Evolutionary conservation across 192 early-diverging fungal species (phyloP), one percentile per base, ranked within the genome.

Genomic region (Coemansia sp.): DNA sequence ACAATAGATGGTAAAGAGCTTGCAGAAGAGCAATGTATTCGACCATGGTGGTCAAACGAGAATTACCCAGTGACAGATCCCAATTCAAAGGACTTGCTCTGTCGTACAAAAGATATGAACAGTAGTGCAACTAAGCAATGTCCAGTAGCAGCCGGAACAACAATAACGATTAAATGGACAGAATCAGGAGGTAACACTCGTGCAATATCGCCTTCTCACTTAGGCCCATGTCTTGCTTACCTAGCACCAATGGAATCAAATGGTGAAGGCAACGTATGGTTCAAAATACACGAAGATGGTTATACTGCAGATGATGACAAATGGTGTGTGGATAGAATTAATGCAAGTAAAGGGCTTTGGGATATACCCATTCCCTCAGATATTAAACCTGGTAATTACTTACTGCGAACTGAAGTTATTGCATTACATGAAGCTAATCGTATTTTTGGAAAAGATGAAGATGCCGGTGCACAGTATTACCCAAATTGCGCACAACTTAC

Each of bases 401-500:
- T 76, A 20, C 23, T 76, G 14, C 63, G 64, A 1, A 54, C 61
- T 8, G 74, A 76, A 33, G 19, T 76, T 21, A 57, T 71, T 54
- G 65, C 74, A 9, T 25, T 76, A 5, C 74, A 76, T n/a, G 30
- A 54, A n/a, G 68, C 61, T 5, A 11, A 29, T 5, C 29, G 21
- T 0, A 8, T n/a, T 25, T 61, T 27, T 33, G 54, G 24, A 9
- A 5, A 25, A 23, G 24, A 31, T 22, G 20, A 33, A 21, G 24
- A 20, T n/a, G 56, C 33, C 23, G 64, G 59, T 25, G 69, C 74
- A 20, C 69, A 76, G 55, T 67, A 59, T 2, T 76, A 67, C 36
- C 64, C 70, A 2, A 68, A 72, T 70, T 76, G 74, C n/a, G 54
- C 55, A 17, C 57, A 61, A 22, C 54, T 71, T 30, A 66, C 63